phyloP scores from a whole-genome alignment of 139 green algal species.

The Pycnococcus provasolii region DNA sequence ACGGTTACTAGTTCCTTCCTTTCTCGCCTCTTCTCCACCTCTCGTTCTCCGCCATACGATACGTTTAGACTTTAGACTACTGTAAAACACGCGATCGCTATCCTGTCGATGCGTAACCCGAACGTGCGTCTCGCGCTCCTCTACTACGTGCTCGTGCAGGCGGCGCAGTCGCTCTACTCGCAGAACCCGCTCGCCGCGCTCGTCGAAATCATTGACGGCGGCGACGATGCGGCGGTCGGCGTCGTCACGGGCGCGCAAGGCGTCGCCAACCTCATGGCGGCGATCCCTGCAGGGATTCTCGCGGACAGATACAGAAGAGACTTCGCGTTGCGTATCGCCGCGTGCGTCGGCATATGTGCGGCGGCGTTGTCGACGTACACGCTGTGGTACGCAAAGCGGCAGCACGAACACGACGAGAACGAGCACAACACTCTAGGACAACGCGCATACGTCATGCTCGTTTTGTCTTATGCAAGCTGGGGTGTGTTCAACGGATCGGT shows the following conservation, averaged over 20 bases:
- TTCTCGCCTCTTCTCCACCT: too few species aligned
- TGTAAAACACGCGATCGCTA: too few species aligned
- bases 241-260: background rate
- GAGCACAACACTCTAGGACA: background rate
- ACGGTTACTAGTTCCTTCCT: too few species aligned
- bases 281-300: background rate
- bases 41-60: too few species aligned
- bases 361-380: background rate
- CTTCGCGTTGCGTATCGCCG: background rate
- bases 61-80: too few species aligned
- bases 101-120: background rate
- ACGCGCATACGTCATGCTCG: background rate
- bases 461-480: background rate
- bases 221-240: background rate
- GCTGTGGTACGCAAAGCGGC: background rate
- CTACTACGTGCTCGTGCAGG: background rate
- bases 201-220: background rate
- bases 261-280: background rate
- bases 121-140: conserved; percentile 8
- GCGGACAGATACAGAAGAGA: background rate
- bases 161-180: background rate
- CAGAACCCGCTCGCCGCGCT: background rate
- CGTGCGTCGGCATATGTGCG: background rate
- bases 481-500: conserved; percentile 1
- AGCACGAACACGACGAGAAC: background rate